phyloP scores from a whole-genome alignment of 1,284 basidiomycete species.

The Trichosporon sp. region DNA sequence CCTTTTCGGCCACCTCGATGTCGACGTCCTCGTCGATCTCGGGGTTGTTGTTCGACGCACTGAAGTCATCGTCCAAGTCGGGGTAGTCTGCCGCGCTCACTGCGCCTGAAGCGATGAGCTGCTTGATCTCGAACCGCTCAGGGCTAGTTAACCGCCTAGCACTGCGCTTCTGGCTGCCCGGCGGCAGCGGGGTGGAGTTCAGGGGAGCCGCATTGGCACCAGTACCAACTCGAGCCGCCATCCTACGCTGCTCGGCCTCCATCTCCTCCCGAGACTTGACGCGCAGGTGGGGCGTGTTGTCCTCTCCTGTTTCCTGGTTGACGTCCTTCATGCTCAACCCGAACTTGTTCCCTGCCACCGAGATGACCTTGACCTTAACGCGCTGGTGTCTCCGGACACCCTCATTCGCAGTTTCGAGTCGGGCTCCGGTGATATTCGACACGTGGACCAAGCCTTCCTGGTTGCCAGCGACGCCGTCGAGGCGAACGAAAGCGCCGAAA shows the following conservation, averaged over 20 bases:
- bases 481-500: conserved; percentile 87
- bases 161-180: conserved; percentile 62
- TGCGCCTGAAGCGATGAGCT: conserved; percentile 92
- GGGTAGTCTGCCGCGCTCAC: conserved; percentile 92
- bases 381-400: conserved; percentile 74
- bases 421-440: conserved; percentile 74
- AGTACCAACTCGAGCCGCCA: conserved; percentile 61
- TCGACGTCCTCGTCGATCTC: conserved; percentile 95
- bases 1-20: conserved; percentile 94
- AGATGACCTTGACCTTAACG: conserved; percentile 95
- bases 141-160: conserved; percentile 92
- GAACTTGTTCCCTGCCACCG: conserved; percentile 72
- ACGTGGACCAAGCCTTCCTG: conserved; percentile 96
- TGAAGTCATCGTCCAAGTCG: conserved; percentile 87
- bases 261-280: conserved; percentile 90
- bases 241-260: conserved; percentile 65
- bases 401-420: conserved; percentile 82
- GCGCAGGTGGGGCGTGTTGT: conserved; percentile 80
- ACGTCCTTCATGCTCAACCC: conserved; percentile 97
- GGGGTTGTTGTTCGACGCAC: conserved; percentile 66
- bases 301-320: conserved; percentile 81
- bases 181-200: conserved; percentile 5
- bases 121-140: conserved; percentile 98
- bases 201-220: conserved; percentile 54
- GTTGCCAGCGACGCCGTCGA: conserved; percentile 81